These are phyloP conservation scores for Obelidium mucronatum DNA, from an alignment of 192 early-diverging fungal species.

Conservation along the genomic window DNA sequence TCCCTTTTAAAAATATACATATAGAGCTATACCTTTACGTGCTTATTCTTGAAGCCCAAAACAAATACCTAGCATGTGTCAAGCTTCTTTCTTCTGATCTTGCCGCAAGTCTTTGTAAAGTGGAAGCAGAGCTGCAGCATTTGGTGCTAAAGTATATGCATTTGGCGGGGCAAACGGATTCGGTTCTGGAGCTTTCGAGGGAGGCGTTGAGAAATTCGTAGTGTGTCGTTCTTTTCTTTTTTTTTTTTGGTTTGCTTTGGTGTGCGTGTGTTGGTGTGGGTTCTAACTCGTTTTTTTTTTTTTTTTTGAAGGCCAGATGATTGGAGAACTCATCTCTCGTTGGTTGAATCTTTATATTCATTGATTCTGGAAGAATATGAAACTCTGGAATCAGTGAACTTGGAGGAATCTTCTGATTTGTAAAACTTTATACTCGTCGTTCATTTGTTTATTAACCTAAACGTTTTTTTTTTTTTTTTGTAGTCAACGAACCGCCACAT, in stretches of 20 bases:
- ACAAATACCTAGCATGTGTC: slow-evolving; percentile 72
- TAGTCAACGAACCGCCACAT: not conserved
- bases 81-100: slow-evolving; percentile 68
- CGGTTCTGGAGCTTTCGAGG: slow-evolving; percentile 18
- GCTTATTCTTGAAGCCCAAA: slow-evolving; percentile 73
- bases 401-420: slow-evolving; percentile 8
- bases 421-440: not conserved
- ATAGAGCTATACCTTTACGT: slow-evolving; percentile 81
- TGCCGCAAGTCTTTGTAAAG: slow-evolving; percentile 60
- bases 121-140: slow-evolving; percentile 70
- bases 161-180: slow-evolving; percentile 31
- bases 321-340: slow-evolving; percentile 70
- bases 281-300: slow-evolving; percentile 10
- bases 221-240: not conserved
- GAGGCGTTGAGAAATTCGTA: not conserved
- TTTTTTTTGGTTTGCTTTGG: too few species aligned
- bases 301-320: slow-evolving; percentile 68
- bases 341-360: slow-evolving; percentile 66
- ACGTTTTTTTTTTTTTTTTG: not conserved
- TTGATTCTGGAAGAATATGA: slow-evolving; percentile 47
- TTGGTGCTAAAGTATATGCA: slow-evolving; percentile 32
- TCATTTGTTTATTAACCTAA: not conserved
- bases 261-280: not conserved
- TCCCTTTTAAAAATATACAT: not conserved
- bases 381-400: not conserved